phyloP scores from a whole-genome alignment of 192 early-diverging fungal species.

The Coemansia umbellata region DNA sequence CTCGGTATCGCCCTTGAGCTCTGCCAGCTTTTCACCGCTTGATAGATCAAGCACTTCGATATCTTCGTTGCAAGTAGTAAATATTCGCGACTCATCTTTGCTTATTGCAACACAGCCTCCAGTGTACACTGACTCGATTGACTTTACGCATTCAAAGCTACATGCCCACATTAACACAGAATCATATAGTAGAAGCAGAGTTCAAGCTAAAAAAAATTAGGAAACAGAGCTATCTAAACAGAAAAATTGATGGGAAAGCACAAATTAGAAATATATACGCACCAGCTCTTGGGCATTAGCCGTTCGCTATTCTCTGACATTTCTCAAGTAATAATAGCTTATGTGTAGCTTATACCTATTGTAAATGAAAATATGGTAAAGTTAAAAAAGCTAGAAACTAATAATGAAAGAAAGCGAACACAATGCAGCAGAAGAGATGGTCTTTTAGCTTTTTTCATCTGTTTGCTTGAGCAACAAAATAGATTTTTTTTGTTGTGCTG shows the following conservation, averaged over 20 bases:
- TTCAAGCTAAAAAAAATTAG: neutral
- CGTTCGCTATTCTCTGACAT: constrained; percentile 27
- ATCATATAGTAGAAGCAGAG: neutral
- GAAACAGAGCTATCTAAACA: neutral
- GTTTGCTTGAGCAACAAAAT: too few species aligned
- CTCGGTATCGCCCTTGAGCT: constrained; percentile 78
- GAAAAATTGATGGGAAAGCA: too few species aligned
- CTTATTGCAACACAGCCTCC: constrained; percentile 78
- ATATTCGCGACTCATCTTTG: constrained; percentile 62
- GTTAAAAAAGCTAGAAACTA: too few species aligned
- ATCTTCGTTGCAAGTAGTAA: constrained; percentile 80
- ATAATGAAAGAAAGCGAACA: too few species aligned
- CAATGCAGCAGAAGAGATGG: too few species aligned
- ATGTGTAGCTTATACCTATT: neutral
- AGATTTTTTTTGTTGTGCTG: too few species aligned
- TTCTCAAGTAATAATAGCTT: too few species aligned
- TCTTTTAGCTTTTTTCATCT: too few species aligned
- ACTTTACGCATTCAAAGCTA: constrained; percentile 72
- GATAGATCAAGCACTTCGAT: constrained; percentile 70
- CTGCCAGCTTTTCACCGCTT: constrained; percentile 59
- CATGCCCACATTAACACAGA: neutral
- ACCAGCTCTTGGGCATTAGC: constrained; percentile 42
- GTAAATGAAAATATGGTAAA: neutral
- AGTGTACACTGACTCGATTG: constrained; percentile 87
- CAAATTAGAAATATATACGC: constrained; percentile 1